These are phyloP conservation scores for Lentinula boryana DNA, from an alignment of 768 basidiomycete species.

Conservation along the genomic window DNA sequence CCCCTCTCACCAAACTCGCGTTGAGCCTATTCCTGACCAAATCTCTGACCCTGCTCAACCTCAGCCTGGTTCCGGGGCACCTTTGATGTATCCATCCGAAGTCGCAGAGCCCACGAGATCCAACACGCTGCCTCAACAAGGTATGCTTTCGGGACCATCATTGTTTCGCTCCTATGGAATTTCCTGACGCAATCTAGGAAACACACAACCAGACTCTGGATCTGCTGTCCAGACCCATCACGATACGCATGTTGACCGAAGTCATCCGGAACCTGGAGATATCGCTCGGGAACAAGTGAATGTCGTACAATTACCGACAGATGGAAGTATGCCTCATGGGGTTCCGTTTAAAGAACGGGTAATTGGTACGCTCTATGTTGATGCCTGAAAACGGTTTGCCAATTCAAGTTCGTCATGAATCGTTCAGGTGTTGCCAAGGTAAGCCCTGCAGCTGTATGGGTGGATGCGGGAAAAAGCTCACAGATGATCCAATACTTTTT, in stretches of 20 bases:
- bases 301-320: not conserved
- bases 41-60: not conserved
- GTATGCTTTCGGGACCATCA: not conserved
- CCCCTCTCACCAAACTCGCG: not conserved
- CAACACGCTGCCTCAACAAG: conserved; percentile 1
- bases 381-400: not conserved
- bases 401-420: not conserved
- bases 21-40: not conserved
- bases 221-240: not conserved
- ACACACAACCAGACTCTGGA: conserved; percentile 1
- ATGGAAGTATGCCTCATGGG: not conserved
- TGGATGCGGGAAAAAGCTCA: not conserved
- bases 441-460: not conserved
- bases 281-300: not conserved
- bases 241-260: not conserved
- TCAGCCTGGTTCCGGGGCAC: not conserved
- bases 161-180: not conserved
- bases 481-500: not conserved
- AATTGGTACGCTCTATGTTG: not conserved
- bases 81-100: not conserved
- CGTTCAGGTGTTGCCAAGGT: conserved; percentile 1
- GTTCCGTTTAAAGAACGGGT: conserved; percentile 4
- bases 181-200: not conserved
- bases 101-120: not conserved
- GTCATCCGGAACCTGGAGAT: not conserved